Base-by-base conservation (phyloP, 75 land plant species). In the Cunninghamia lanceolata region DNA sequence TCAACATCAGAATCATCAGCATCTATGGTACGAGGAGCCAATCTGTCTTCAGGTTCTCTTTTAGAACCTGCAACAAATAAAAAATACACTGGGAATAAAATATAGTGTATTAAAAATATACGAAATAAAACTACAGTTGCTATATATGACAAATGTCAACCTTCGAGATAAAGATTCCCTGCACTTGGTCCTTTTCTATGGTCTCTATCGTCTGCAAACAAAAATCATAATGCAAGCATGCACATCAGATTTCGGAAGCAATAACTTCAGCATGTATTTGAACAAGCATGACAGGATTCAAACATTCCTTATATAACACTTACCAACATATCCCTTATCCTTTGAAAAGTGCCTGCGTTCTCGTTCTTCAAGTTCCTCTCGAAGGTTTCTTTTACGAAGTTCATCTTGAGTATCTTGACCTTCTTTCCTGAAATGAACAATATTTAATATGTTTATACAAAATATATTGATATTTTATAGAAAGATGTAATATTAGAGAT, bases 1-100 rank as follows among this genome's bases (percentile, higher is more conserved):
- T 96, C 99, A 75, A 91, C 95, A 89, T 98, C 99, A 82, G 99
- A 95, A 89, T 98, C 99, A 89, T 98, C 99, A 81, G 99, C 99
- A 91, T 98, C 99, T 71, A 95, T 73, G 66, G 80, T 95, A 2
- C 94, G 92, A 8, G 93, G 91, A 86, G 92, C 88, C 43, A 92
- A 85, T 68, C 92, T 93, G 43, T 96, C 99, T 63, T 96, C 99
- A 80, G 85, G 39, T 28, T 96, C 98, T 85, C 94, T 93, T 88
- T 90, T 96, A 82, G 84, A 11, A 54, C 96, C 98, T 96, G 88
- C 66, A 88, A 38, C 14, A 34, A 73, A 50, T 59, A 54, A 66
- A 47, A 10, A 46, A n/a, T 9, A 39, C 63, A 50, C 28, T 81
- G 28, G 36, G 70, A 16, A 53, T 43, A n/a, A 63, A 82, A 75